phyloP scores from a whole-genome alignment of 352 stramenopile species.

The Phytophthora aleatoria region DNA sequence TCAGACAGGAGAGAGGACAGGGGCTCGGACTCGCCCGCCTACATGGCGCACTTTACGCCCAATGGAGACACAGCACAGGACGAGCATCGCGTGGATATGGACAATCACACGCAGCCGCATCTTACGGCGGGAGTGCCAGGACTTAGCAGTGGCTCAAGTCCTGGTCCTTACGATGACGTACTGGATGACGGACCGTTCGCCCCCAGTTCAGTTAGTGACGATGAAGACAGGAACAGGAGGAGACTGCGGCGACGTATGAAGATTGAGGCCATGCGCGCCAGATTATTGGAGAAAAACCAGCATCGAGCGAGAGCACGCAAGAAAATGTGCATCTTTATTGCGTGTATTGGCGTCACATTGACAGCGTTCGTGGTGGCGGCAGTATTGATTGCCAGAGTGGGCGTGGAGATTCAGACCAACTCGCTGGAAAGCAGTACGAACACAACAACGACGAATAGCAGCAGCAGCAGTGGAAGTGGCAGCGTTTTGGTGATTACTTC shows the following conservation, averaged over 20 bases:
- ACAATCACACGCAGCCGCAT: slow-evolving; percentile 18
- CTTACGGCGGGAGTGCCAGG: slow-evolving; percentile 15
- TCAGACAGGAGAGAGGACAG: slow-evolving; percentile 16
- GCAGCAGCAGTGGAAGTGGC: slow-evolving; percentile 11
- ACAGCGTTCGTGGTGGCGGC: slow-evolving; percentile 63
- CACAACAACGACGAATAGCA: slow-evolving; percentile 23
- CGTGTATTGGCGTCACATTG: slow-evolving; percentile 63
- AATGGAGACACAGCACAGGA: slow-evolving; percentile 27
- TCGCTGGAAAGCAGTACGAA: slow-evolving; percentile 20
- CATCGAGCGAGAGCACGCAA: slow-evolving; percentile 57
- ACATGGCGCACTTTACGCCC: slow-evolving; percentile 39
- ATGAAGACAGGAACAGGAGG: slow-evolving; percentile 51
- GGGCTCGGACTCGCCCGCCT: slow-evolving; percentile 18
- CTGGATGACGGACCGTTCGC: slow-evolving; percentile 24
- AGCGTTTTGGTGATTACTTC: slow-evolving; percentile 8
- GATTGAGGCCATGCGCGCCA: slow-evolving; percentile 60
- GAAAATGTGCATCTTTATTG: slow-evolving; percentile 64
- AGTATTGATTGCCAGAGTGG: slow-evolving; percentile 59
- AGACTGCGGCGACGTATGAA: slow-evolving; percentile 58
- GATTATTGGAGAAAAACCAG: slow-evolving; percentile 58
- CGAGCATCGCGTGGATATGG: slow-evolving; percentile 30
- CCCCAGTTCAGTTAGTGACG: slow-evolving; percentile 31
- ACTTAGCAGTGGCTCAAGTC: slow-evolving; percentile 20
- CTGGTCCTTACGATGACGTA: slow-evolving; percentile 15
- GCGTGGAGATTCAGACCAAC: slow-evolving; percentile 46